These are phyloP conservation scores for Clavispora carvajalis DNA, from an alignment of 805 yeast genomes.

Conservation along the genomic window DNA sequence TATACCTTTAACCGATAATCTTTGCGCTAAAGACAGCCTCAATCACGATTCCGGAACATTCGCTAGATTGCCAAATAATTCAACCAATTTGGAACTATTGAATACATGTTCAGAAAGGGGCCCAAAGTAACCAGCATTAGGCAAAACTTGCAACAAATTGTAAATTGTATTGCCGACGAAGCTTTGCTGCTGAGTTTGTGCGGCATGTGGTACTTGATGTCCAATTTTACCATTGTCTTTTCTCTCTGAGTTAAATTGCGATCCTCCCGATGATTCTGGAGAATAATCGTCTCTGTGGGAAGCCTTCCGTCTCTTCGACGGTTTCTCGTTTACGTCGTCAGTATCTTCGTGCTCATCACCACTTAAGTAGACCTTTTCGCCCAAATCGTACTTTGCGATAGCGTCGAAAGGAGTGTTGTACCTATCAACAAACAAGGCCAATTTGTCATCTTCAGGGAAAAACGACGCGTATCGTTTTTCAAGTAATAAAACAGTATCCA, in stretches of 20 bases:
- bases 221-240: not conserved
- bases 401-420: constrained; percentile 35
- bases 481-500: constrained; percentile 59
- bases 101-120: constrained; percentile 44
- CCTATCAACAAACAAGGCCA: constrained; percentile 33
- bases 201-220: constrained; percentile 6
- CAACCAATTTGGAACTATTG: constrained; percentile 49
- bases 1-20: not conserved
- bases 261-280: constrained; percentile 4
- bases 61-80: constrained; percentile 29
- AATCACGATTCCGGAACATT: constrained; percentile 11
- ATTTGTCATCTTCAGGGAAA: constrained; percentile 57
- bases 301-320: not conserved
- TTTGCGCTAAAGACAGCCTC: too few species aligned
- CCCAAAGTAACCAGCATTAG: constrained; percentile 54
- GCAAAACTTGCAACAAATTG: constrained; percentile 52
- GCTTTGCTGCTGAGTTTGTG: constrained; percentile 12
- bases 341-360: constrained; percentile 12
- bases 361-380: constrained; percentile 10
- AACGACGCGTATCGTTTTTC: constrained; percentile 60
- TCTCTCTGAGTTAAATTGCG: constrained; percentile 1
- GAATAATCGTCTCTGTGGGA: constrained; percentile 4
- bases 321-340: constrained; percentile 10
- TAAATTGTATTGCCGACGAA: constrained; percentile 30
- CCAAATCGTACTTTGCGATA: constrained; percentile 33